phyloP scores from a whole-genome alignment of 306 rosid genomes.

The Hylodesmum podocarpum region DNA sequence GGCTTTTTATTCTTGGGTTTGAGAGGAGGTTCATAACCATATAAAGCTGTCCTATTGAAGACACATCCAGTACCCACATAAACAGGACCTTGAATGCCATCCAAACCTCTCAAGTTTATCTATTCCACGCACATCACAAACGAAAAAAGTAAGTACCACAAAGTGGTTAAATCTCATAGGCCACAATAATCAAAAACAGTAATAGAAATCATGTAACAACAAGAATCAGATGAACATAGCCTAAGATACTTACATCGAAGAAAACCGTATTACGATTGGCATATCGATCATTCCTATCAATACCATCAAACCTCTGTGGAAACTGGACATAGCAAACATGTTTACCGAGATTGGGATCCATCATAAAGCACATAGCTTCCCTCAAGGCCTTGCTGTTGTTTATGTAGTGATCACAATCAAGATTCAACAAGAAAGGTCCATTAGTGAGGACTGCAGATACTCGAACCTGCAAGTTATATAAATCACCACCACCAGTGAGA shows the following conservation, averaged over 20 bases:
- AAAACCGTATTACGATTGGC: conserved; percentile 96
- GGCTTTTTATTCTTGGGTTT: conserved; percentile 80
- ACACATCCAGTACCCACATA: conserved; percentile 99
- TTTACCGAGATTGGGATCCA: conserved; percentile 98
- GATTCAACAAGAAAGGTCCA: conserved; percentile 96
- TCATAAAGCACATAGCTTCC: conserved; percentile 97
- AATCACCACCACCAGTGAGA: conserved; percentile 4
- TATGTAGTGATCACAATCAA: conserved; percentile 98
- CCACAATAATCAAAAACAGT: not conserved
- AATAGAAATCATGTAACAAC: not conserved
- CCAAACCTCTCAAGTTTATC: conserved; percentile 98
- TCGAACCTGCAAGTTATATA: conserved; percentile 64
- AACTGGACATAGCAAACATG: conserved; percentile 93
- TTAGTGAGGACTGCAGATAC: conserved; percentile 98
- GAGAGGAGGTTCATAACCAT: conserved; percentile 92
- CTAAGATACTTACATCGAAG: conserved; percentile 75
- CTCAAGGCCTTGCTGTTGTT: conserved; percentile 97
- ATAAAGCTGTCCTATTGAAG: conserved; percentile 90
- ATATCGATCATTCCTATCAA: conserved; percentile 89
- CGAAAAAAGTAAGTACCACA: not conserved
- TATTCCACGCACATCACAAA: conserved; percentile 35
- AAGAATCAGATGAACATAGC: not conserved
- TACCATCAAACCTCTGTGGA: conserved; percentile 98
- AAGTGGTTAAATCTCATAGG: not conserved
- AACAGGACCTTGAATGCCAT: conserved; percentile 98